Conservation (phyloP, 2,329 filamentous ascomycete species). For the Botrytis cinerea region DNA sequence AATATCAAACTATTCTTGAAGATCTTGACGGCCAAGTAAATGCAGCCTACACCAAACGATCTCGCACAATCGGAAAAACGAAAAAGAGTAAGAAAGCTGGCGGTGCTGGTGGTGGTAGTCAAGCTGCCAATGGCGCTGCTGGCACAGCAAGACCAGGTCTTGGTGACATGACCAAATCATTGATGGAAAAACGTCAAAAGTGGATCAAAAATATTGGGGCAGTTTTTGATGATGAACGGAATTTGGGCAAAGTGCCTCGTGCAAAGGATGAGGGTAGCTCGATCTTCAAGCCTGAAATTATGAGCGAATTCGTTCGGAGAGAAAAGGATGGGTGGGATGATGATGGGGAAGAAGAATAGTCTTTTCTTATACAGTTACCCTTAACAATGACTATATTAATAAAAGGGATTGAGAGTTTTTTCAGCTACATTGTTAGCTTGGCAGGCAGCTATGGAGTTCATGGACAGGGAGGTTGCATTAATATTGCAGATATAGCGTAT, state of each 20-base stretch:
- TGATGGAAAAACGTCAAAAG: slow-evolving; percentile 87
- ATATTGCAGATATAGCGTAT: slow-evolving; percentile 11
- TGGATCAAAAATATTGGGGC: slow-evolving; percentile 92
- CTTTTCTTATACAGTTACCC: slow-evolving; percentile 7
- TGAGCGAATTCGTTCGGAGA: slow-evolving; percentile 74
- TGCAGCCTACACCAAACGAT: slow-evolving; percentile 92
- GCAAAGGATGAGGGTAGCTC: slow-evolving; percentile 61
- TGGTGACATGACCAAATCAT: slow-evolving; percentile 83
- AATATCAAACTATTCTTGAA: slow-evolving; percentile 95
- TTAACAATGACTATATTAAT: background rate
- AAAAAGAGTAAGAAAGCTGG: slow-evolving; percentile 85
- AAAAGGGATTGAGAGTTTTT: background rate
- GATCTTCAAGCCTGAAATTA: slow-evolving; percentile 73
- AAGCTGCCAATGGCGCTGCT: slow-evolving; percentile 55
- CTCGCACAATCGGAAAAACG: slow-evolving; percentile 88
- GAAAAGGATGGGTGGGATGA: slow-evolving; percentile 82
- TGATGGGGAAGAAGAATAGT: slow-evolving; percentile 45
- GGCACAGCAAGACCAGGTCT: slow-evolving; percentile 76
- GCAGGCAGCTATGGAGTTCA: background rate
- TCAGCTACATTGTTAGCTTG: background rate
- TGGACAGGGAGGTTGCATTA: slow-evolving; percentile 4
- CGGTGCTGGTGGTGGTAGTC: slow-evolving; percentile 71
- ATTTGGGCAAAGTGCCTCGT: slow-evolving; percentile 59
- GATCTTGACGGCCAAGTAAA: slow-evolving; percentile 95
- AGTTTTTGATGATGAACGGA: slow-evolving; percentile 78